phyloP scores from a whole-genome alignment of 164 flowering plant species.

The Vitis amurensis region DNA sequence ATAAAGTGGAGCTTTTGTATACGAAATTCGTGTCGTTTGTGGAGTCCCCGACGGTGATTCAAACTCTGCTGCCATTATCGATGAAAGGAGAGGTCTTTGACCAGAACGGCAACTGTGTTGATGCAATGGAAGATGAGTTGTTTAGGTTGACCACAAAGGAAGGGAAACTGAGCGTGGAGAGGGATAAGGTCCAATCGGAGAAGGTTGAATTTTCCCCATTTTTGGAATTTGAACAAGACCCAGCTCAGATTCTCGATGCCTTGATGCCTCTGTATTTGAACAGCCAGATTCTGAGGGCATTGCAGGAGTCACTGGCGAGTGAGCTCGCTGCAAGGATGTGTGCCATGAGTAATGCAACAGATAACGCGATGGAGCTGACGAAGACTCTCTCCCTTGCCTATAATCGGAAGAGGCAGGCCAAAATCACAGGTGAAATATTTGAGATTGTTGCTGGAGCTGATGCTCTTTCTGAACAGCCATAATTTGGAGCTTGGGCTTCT shows the following conservation, averaged over 20 bases:
- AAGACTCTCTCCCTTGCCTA: constrained; percentile 53
- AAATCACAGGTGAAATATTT: constrained; percentile 84
- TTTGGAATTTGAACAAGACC: constrained; percentile 90
- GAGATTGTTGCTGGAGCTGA: constrained; percentile 96
- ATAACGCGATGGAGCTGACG: constrained; percentile 79
- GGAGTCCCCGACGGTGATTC: constrained; percentile 77
- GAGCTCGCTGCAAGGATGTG: constrained; percentile 92
- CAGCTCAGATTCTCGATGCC: constrained; percentile 92
- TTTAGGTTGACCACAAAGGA: constrained; percentile 75
- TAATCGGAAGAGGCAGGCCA: constrained; percentile 76
- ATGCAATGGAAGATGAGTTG: constrained; percentile 75
- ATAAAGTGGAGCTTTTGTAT: constrained; percentile 86
- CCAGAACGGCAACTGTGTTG: constrained; percentile 67
- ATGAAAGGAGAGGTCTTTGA: constrained; percentile 63
- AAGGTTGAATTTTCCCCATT: constrained; percentile 41
- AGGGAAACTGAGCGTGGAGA: constrained; percentile 79
- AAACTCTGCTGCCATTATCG: constrained; percentile 74
- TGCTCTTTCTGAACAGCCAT: constrained; percentile 32
- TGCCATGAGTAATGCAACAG: constrained; percentile 84
- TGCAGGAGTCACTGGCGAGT: constrained; percentile 89
- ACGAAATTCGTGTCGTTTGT: constrained; percentile 79
- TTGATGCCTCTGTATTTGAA: constrained; percentile 86
- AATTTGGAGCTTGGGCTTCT: too few species aligned
- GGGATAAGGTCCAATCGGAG: constrained; percentile 37
- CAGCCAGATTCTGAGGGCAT: constrained; percentile 80